Conservation (phyloP, 2,329 filamentous ascomycete genomes). For the Corynespora cassiicola region DNA sequence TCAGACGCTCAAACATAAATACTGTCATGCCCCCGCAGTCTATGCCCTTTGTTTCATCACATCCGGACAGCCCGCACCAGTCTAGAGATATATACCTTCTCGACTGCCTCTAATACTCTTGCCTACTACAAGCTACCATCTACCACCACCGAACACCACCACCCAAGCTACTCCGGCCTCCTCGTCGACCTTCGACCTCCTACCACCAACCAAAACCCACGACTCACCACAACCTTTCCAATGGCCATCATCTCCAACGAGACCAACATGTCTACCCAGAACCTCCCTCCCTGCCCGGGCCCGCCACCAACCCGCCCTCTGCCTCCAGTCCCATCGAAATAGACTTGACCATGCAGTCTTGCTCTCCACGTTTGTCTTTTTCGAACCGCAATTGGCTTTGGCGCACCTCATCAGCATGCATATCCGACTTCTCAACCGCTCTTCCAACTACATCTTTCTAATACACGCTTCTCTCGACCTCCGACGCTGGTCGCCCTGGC, state of each 20-base stretch:
- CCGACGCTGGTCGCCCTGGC: constrained; percentile 16
- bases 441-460: constrained; percentile 19
- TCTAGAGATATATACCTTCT: constrained; percentile 22
- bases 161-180: constrained; percentile 6
- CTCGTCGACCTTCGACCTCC: no score
- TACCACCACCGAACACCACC: constrained; percentile 13
- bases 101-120: constrained; percentile 6
- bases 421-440: constrained; percentile 18
- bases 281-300: constrained; percentile 55
- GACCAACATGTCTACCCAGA: constrained; percentile 46
- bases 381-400: constrained; percentile 29
- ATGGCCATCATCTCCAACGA: constrained; percentile 47
- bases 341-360: constrained; percentile 20
- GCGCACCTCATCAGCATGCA: constrained; percentile 27
- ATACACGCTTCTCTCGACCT: constrained; percentile 22
- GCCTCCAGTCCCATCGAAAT: constrained; percentile 54
- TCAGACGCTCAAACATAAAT: constrained; percentile 48
- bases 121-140: constrained; percentile 3
- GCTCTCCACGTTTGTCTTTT: constrained; percentile 19
- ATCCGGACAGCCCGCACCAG: constrained; percentile 25
- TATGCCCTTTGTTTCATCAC: constrained; percentile 42
- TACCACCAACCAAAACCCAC: constrained; percentile 12
- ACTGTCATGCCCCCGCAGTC: constrained; percentile 37
- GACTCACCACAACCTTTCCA: constrained; percentile 22
- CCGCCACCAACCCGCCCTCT: constrained; percentile 56